Evolutionary conservation across 345 rosid species (phyloP).

Genomic region (Sisymbrium irio): DNA sequence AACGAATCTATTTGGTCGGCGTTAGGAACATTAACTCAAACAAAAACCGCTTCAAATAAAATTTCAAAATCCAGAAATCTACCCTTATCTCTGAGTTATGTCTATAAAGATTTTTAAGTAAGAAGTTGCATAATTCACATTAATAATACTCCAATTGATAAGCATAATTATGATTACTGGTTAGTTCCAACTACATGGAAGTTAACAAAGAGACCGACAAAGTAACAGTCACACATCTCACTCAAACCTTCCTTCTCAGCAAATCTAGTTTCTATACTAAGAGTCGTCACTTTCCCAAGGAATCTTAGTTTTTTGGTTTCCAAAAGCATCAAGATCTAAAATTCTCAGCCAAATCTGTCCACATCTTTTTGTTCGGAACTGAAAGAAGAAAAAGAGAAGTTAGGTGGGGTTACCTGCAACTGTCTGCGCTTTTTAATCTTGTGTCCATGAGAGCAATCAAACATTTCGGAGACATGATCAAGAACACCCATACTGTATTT

Average conservation of each 20-base stretch:
- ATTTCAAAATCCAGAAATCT: neutral
- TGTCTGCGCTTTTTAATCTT: slow-evolving; percentile 60
- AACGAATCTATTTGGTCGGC: slow-evolving; percentile 30
- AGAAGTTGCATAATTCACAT: neutral
- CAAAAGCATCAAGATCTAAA: slow-evolving; percentile 19
- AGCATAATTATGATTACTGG: neutral
- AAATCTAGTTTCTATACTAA: neutral
- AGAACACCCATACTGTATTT: slow-evolving; percentile 71
- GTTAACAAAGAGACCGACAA: slow-evolving; percentile 8
- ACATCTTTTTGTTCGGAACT: neutral
- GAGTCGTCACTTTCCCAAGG: neutral
- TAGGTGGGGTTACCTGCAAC: slow-evolving; percentile 56
- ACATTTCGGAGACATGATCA: slow-evolving; percentile 75
- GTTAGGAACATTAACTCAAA: slow-evolving; percentile 9
- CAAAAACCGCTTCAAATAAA: neutral
- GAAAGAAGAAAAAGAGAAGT: neutral
- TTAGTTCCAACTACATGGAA: neutral
- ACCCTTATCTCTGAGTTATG: neutral
- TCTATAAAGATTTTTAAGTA: too few species aligned
- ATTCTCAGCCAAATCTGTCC: neutral
- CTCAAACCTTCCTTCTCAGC: neutral
- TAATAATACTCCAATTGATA: neutral
- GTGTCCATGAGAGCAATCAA: slow-evolving; percentile 70
- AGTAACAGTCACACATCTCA: slow-evolving; percentile 7
- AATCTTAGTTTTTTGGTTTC: neutral